phyloP scores from a whole-genome alignment of 768 basidiomycete genomes.

The Russula vinacea region DNA sequence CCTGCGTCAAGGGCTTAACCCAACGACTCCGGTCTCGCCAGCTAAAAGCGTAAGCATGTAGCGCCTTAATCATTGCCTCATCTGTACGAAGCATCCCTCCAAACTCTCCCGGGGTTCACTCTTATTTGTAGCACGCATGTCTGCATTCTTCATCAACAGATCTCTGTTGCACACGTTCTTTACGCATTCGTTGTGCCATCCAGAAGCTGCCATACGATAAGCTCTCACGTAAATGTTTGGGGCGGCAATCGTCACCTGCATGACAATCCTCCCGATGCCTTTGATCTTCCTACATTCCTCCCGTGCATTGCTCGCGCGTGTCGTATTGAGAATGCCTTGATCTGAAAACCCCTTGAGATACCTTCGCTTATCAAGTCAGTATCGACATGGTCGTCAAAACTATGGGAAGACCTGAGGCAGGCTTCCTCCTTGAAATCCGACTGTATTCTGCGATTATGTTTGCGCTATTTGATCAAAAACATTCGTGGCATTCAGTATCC shows the following conservation, averaged over 20 bases:
- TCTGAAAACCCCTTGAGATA: constrained; percentile 26
- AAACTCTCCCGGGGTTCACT: constrained; percentile 14
- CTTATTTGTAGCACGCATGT: constrained; percentile 24
- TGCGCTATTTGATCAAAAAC: constrained; percentile 47
- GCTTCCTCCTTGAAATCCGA: constrained; percentile 75
- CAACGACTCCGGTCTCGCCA: constrained; percentile 6
- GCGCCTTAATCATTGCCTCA: constrained; percentile 25
- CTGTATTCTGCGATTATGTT: constrained; percentile 72
- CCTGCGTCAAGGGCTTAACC: constrained; percentile 7
- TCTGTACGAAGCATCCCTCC: constrained; percentile 24
- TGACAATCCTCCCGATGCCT: constrained; percentile 28
- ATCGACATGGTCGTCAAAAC: neutral
- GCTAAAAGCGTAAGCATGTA: constrained; percentile 19
- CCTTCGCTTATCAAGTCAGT: constrained; percentile 14
- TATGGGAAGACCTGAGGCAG: constrained; percentile 52
- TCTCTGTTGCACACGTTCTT: constrained; percentile 4
- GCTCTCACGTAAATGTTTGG: neutral
- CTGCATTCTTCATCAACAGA: constrained; percentile 13
- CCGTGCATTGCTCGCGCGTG: constrained; percentile 21
- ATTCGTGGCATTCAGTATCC: neutral
- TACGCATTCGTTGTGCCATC: constrained; percentile 14
- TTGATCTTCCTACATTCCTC: constrained; percentile 30
- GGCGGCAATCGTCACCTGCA: constrained; percentile 21
- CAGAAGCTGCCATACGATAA: constrained; percentile 18
- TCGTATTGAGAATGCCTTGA: constrained; percentile 27